These are phyloP conservation scores for Diplotaxis tenuifolia DNA, from an alignment of 345 rosid species.

Conservation along the genomic window DNA sequence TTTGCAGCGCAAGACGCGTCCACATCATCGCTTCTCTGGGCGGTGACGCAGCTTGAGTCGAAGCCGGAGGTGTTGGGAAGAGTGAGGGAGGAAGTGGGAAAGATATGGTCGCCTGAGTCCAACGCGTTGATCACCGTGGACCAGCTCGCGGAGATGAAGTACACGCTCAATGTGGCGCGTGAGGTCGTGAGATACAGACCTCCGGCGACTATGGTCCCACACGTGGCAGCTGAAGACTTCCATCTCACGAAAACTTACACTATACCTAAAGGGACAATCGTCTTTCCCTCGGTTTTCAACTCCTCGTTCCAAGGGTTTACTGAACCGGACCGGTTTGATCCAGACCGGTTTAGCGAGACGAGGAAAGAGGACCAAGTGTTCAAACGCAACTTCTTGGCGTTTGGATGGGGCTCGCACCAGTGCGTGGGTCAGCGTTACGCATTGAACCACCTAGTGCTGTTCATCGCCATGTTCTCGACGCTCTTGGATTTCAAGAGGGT, in stretches of 20 bases:
- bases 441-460: not conserved
- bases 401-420: not conserved
- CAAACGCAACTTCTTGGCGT: not conserved
- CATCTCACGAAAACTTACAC: not conserved
- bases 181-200: not conserved
- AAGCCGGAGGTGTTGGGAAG: slow-evolving; percentile 57
- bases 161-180: not conserved
- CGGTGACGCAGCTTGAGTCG: slow-evolving; percentile 66
- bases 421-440: not conserved
- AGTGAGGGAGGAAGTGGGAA: slow-evolving; percentile 66
- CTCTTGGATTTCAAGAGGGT: not conserved
- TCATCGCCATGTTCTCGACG: not conserved
- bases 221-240: not conserved
- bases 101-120: not conserved
- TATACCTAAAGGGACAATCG: not conserved
- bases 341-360: not conserved
- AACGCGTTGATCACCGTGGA: not conserved
- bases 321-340: not conserved
- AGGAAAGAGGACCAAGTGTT: not conserved
- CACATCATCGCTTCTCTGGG: slow-evolving; percentile 84
- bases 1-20: slow-evolving; percentile 93
- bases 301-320: not conserved
- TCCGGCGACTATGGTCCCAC: not conserved
- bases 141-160: not conserved
- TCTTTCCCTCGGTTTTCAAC: not conserved